A percentile compares a stretch with the other conserved stretches of the same genome.
Conservation (phyloP, 176 grass and related monocot species). For the Tuctoria greenei region DNA sequence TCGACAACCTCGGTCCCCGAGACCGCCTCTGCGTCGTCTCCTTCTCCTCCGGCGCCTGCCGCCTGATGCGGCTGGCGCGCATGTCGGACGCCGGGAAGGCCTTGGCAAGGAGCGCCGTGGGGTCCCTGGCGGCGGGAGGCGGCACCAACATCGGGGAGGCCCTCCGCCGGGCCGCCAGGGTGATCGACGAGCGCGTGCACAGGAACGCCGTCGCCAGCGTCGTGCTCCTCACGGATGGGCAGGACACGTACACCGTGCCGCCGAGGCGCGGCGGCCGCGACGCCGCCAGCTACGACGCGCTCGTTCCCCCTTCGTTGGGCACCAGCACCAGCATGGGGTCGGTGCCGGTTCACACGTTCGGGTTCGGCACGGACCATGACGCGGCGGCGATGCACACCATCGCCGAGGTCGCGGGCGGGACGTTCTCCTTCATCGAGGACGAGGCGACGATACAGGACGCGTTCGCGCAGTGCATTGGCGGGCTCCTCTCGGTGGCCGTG, state of each 20-base stretch:
- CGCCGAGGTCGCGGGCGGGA: constrained; percentile 62
- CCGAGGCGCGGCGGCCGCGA: neutral
- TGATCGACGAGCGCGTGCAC: constrained; percentile 61
- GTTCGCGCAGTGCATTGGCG: constrained; percentile 76
- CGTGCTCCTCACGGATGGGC: constrained; percentile 84
- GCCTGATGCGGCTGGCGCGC: constrained; percentile 48
- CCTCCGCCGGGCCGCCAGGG: constrained; percentile 55
- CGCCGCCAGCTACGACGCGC: constrained; percentile 43
- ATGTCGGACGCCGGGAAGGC: constrained; percentile 43
- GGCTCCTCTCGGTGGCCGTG: constrained; percentile 57
- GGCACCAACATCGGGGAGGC: constrained; percentile 82
- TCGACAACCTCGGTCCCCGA: constrained; percentile 61
- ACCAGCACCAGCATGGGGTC: neutral
- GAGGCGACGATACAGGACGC: constrained; percentile 57
- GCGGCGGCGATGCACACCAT: constrained; percentile 76
- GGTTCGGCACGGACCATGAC: constrained; percentile 79
- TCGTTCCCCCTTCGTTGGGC: constrained; percentile 55
- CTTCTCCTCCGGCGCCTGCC: constrained; percentile 61
- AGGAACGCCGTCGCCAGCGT: constrained; percentile 66
- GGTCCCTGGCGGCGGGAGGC: constrained; percentile 53
- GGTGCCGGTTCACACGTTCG: constrained; percentile 69
- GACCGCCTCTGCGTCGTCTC: constrained; percentile 79
- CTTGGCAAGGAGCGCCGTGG: constrained; percentile 63
- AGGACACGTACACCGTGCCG: constrained; percentile 64
- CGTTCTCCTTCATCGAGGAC: constrained; percentile 84